phyloP scores from a whole-genome alignment of 1,284 basidiomycete species.

The Cerrena zonata region DNA sequence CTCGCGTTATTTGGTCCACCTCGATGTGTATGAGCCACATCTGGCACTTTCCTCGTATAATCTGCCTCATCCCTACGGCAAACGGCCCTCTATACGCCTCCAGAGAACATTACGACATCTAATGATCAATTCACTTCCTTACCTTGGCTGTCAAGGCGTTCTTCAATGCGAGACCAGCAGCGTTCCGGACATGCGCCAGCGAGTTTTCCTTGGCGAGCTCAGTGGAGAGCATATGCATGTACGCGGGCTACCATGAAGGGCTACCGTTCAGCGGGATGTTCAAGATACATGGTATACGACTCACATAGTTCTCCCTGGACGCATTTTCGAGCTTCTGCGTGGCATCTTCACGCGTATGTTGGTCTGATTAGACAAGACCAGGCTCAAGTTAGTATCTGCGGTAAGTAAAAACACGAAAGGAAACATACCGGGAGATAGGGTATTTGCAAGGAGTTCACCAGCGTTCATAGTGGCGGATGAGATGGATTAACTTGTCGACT shows the following conservation, averaged over 20 bases:
- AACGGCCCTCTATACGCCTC: too few species aligned
- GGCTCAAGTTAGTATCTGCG: conserved; percentile 16
- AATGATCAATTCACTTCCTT: too few species aligned
- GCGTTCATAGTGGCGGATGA: conserved; percentile 69
- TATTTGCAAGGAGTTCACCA: conserved; percentile 81
- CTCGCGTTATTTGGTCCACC: too few species aligned
- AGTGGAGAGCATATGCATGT: conserved; percentile 80
- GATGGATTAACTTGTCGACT: neutral
- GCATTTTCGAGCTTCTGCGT: conserved; percentile 82
- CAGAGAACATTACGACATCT: too few species aligned
- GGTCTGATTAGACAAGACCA: conserved; percentile 46
- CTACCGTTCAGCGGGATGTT: neutral
- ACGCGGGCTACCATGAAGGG: conserved; percentile 59
- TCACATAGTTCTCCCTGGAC: conserved; percentile 79
- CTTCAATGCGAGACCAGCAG: conserved; percentile 94
- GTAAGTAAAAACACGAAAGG: conserved; percentile 24
- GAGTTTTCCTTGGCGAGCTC: conserved; percentile 75
- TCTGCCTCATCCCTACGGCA: too few species aligned
- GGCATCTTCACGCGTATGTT: conserved; percentile 81
- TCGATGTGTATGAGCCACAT: too few species aligned
- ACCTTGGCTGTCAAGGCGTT: conserved; percentile 89
- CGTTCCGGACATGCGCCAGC: conserved; percentile 79
- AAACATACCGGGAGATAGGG: conserved; percentile 77
- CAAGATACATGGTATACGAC: conserved; percentile 21
- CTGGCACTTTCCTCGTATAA: too few species aligned